Percentiles rank a stretch among this genome's conserved stretches.
These are phyloP conservation scores for Botrytis deweyae DNA, from an alignment of 2,329 filamentous ascomycete species.

Conservation along the genomic window DNA sequence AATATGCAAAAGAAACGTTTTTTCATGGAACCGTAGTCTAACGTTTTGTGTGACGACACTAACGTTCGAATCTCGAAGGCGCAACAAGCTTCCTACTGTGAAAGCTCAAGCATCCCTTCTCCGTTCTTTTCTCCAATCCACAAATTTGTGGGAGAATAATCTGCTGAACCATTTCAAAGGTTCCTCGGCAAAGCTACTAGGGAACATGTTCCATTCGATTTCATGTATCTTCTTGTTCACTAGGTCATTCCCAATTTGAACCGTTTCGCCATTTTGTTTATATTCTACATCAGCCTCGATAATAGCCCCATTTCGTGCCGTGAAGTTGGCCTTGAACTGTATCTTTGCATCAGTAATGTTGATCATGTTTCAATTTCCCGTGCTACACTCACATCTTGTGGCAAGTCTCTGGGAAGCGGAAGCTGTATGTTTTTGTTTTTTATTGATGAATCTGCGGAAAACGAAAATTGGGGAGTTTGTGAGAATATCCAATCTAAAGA, in stretches of 20 bases:
- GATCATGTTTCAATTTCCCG: background rate
- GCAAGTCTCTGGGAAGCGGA: conserved; percentile 12
- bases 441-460: conserved; percentile 53
- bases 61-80: background rate
- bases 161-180: conserved; percentile 5
- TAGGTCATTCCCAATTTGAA: background rate
- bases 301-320: conserved; percentile 31
- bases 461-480: conserved; percentile 81
- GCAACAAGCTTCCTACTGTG: background rate
- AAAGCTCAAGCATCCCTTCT: background rate
- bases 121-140: background rate
- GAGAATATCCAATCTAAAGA: conserved; percentile 74
- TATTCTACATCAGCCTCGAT: conserved; percentile 25
- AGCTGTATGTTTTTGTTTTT: background rate
- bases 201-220: conserved; percentile 43
- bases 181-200: background rate
- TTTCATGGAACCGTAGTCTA: background rate
- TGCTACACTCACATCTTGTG: conserved; percentile 15
- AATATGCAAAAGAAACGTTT: conserved; percentile 5
- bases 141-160: background rate
- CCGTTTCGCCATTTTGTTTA: background rate
- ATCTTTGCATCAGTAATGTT: conserved; percentile 11
- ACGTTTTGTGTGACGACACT: background rate
- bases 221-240: conserved; percentile 46
- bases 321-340: conserved; percentile 28